These are phyloP conservation scores for Exophiala spinifera DNA, from an alignment of 2,329 filamentous ascomycete genomes.

Conservation along the genomic window DNA sequence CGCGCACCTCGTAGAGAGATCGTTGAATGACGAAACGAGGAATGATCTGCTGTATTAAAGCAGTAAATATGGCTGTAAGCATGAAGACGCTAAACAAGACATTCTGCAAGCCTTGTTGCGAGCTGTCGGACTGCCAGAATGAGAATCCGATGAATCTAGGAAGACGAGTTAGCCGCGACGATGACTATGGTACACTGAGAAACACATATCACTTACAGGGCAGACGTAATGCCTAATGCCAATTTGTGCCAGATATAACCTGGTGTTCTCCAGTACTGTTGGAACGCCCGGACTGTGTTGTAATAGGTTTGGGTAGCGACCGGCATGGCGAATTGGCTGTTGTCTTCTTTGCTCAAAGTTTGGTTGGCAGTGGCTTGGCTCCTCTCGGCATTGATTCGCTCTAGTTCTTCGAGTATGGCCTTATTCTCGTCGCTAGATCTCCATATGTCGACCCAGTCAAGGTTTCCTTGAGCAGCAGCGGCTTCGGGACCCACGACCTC, in stretches of 20 bases:
- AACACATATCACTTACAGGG: conserved; percentile 29
- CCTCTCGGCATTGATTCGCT: background rate
- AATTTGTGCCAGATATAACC: conserved; percentile 70
- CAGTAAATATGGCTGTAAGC: conserved; percentile 57
- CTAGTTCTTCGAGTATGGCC: conserved; percentile 16
- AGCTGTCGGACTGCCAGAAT: conserved; percentile 66
- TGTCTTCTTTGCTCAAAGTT: conserved; percentile 24
- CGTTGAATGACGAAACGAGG: conserved; percentile 68
- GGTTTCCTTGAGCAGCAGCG: conserved; percentile 50
- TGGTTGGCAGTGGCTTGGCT: background rate
- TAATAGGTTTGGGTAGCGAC: conserved; percentile 63
- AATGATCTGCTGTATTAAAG: conserved; percentile 57
- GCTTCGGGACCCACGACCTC: conserved; percentile 40
- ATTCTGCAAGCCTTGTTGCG: conserved; percentile 65
- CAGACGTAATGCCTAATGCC: conserved; percentile 50
- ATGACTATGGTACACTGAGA: background rate
- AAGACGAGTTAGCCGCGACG: background rate
- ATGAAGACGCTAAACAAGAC: conserved; percentile 68
- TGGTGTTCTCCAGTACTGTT: conserved; percentile 92
- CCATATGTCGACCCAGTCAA: conserved; percentile 63
- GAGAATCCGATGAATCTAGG: conserved; percentile 48
- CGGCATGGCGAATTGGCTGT: conserved; percentile 71
- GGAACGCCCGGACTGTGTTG: conserved; percentile 71
- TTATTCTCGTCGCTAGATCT: conserved; percentile 54
- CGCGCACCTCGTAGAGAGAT: conserved; percentile 63